Evolutionary conservation across 148 eudicot species (phyloP).

Genomic region (Mesembryanthemum crystallinum): DNA sequence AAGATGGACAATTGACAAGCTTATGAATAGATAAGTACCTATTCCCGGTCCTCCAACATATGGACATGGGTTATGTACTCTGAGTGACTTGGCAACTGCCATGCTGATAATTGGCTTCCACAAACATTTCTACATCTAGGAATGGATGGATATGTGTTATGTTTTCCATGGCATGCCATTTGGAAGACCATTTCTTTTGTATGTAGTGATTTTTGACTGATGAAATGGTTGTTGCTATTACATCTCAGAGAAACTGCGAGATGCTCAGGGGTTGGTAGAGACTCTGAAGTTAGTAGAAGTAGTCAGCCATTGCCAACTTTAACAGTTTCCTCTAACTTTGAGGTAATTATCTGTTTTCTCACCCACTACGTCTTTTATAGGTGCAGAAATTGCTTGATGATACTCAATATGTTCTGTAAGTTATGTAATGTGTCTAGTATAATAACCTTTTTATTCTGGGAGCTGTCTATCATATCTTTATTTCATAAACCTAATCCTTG

Average conservation of each 20-base stretch:
- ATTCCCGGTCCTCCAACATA: not conserved
- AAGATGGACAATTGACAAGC: not conserved
- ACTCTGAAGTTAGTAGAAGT: slow-evolving; percentile 51
- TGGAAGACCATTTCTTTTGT: not conserved
- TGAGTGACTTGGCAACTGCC: not conserved
- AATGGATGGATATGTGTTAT: not conserved
- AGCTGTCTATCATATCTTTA: not conserved
- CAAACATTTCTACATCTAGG: not conserved
- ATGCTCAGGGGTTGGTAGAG: slow-evolving; percentile 36
- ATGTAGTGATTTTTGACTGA: not conserved
- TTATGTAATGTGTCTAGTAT: not conserved
- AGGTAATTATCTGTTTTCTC: slow-evolving; percentile 41
- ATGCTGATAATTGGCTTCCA: slow-evolving; percentile 7
- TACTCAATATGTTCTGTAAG: not conserved
- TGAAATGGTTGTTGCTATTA: not conserved
- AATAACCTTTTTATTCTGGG: not conserved
- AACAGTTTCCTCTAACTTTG: slow-evolving; percentile 74
- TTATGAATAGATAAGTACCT: too few relatives aligned
- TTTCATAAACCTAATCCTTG: slow-evolving; percentile 3
- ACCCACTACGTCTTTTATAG: not conserved
- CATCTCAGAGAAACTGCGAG: slow-evolving; percentile 53
- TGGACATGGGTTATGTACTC: not conserved
- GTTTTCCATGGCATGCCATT: slow-evolving; percentile 8
- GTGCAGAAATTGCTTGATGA: not conserved
- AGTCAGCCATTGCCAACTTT: slow-evolving; percentile 48